Base-by-base conservation (phyloP, 768 basidiomycete species). In the Serendipita sp. region DNA sequence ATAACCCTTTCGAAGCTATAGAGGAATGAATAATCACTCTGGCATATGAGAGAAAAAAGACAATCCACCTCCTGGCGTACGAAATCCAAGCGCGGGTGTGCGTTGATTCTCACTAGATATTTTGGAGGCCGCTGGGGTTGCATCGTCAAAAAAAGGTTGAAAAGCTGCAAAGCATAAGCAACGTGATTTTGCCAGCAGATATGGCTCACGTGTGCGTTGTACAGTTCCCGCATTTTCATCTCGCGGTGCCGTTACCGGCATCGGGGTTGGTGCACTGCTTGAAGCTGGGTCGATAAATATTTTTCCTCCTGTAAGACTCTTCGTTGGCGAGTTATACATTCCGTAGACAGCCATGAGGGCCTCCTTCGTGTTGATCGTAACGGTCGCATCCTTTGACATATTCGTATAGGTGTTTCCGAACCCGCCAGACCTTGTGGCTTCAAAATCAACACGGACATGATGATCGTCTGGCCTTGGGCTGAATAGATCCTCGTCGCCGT, bases 351-450 rank as follows among this genome's bases (percentile, higher is more conserved):
- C 92, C 13, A 83, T 88, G 34, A 96, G 78, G 2, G 96, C 96
- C 66, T 91, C 90, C 71, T 92, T 94, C 30, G 96, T 99, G 71
- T 96, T 96, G 68, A 98, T 91, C 0, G 96, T 99, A 3, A 98
- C 85, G 0, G 90, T 91, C 3, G 89, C 88, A 71, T 91, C 89
- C 16, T 75, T 77, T 13, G 58, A 42, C 28, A 66, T 64, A 13
- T 34, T 64, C 31, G 50, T 41, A 11, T 22, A 20, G 16, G 72
- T 73, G 63, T 75, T 70, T 42, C 75, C 70, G 33, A 79, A 66
- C 64, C 77, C 79, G 73, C 75, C 81, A 61, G 81, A 74, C 28
- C 74, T 75, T n/a, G 74, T 43, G 50, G 38, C 51, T 43, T 63
- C 38, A 60, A 70, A 67, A 9, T 70, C 72, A 61, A 74, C 73